These are phyloP conservation scores for Talaromyces pinophilus DNA, from an alignment of 2,329 filamentous ascomycete species.

Conservation along the genomic window DNA sequence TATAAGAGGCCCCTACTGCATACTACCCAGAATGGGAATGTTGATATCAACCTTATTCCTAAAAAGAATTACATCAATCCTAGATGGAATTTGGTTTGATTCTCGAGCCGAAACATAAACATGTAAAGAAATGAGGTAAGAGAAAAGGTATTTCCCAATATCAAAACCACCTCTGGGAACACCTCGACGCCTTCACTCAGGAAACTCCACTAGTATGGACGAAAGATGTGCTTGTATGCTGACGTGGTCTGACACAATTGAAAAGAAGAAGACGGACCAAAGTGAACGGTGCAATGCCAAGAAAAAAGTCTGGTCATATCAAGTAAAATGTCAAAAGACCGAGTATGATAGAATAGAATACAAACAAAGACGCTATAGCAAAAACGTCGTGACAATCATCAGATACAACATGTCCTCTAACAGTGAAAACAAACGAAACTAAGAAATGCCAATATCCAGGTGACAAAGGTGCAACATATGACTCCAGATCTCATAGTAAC, in stretches of 20 bases:
- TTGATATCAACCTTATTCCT: not conserved
- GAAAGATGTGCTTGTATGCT: not conserved
- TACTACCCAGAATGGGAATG: not conserved
- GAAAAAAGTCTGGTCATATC: not conserved
- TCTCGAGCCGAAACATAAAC: not conserved
- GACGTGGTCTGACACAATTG: not conserved
- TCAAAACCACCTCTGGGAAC: not conserved
- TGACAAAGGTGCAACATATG: conserved; percentile 12
- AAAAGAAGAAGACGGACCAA: not conserved
- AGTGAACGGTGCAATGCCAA: not conserved
- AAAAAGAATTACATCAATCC: not conserved
- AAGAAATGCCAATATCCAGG: not conserved
- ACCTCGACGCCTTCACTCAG: conserved; percentile 10
- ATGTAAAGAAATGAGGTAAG: not conserved
- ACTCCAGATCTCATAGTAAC: conserved; percentile 5
- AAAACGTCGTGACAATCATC: conserved; percentile 7
- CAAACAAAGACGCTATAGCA: conserved; percentile 1
- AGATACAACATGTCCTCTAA: conserved; percentile 9
- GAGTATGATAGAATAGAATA: conserved; percentile 3
- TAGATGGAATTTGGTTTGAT: not conserved
- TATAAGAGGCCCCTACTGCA: not conserved
- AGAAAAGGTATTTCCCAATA: not conserved
- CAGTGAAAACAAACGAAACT: not conserved
- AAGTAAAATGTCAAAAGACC: not conserved
- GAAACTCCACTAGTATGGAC: conserved; percentile 1